A percentile compares a stretch with the other conserved stretches of the same genome.
phyloP scores from a whole-genome alignment of 257 asterid genomes.

The Voacanga thouarsii region DNA sequence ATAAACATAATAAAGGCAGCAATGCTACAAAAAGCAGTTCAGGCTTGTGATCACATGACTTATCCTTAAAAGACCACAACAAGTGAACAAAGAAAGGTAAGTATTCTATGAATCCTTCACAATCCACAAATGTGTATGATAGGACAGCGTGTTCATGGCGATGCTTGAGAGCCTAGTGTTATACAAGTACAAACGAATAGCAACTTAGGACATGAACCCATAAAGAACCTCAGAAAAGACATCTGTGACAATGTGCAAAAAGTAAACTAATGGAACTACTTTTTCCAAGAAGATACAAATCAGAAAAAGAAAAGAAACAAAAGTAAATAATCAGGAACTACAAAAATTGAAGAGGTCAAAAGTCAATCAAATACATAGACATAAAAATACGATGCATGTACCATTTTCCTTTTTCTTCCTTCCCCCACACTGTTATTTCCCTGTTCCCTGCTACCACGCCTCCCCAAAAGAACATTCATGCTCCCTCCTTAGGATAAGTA shows the following conservation, averaged over 20 bases:
- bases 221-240: neutral
- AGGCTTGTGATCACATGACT: neutral
- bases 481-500: neutral
- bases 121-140: neutral
- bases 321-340: neutral
- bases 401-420: neutral
- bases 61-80: neutral
- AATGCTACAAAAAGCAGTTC: neutral
- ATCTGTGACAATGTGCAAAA: neutral
- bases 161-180: neutral
- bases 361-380: neutral
- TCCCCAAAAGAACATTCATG: neutral
- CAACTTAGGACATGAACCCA: neutral
- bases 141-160: neutral
- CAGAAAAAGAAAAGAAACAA: neutral
- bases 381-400: neutral
- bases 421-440: neutral
- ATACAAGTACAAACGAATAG: neutral
- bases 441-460: neutral
- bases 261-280: neutral
- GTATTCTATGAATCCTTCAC: neutral
- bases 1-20: neutral
- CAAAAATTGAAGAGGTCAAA: neutral
- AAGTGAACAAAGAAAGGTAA: neutral
- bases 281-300: neutral